These are phyloP conservation scores for Mycena floridula DNA, from an alignment of 768 basidiomycete species.

Conservation along the genomic window DNA sequence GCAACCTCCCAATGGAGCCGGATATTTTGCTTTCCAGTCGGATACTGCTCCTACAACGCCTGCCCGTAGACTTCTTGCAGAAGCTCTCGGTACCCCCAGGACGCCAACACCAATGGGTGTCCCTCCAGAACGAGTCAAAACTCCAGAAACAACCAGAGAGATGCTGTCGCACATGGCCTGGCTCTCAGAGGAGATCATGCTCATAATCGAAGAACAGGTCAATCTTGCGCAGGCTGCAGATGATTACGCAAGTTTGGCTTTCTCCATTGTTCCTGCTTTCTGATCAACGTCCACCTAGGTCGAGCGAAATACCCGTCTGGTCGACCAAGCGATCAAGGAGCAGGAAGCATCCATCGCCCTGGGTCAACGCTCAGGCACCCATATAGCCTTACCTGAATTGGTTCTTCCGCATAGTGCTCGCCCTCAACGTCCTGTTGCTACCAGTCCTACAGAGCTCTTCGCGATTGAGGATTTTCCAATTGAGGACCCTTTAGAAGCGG, in stretches of 20 bases:
- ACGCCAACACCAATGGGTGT: constrained; percentile 12
- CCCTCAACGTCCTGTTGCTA: constrained; percentile 30
- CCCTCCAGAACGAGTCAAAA: constrained; percentile 19
- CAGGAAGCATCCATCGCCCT: constrained; percentile 51
- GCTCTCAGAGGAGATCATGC: constrained; percentile 52
- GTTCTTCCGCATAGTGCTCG: constrained; percentile 48
- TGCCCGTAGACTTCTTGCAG: neutral
- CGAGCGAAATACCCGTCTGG: constrained; percentile 69
- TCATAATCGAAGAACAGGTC: constrained; percentile 71
- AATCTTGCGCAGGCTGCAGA: constrained; percentile 66
- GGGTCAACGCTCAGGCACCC: constrained; percentile 46
- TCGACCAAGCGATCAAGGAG: constrained; percentile 70
- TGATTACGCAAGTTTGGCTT: constrained; percentile 48
- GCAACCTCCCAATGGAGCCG: no score
- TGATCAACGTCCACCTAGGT: constrained; percentile 38
- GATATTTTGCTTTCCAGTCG: no score
- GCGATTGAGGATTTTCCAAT: constrained; percentile 13
- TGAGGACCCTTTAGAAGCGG: constrained; percentile 7
- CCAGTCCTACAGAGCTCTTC: constrained; percentile 24
- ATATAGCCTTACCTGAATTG: constrained; percentile 56
- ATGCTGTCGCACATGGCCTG: constrained; percentile 54
- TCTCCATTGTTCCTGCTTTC: neutral
- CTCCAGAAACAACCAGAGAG: constrained; percentile 35
- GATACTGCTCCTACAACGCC: neutral
- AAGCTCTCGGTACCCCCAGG: constrained; percentile 4